phyloP scores from a whole-genome alignment of 208 protist genomes.

The Leishmania martiniquensis region DNA sequence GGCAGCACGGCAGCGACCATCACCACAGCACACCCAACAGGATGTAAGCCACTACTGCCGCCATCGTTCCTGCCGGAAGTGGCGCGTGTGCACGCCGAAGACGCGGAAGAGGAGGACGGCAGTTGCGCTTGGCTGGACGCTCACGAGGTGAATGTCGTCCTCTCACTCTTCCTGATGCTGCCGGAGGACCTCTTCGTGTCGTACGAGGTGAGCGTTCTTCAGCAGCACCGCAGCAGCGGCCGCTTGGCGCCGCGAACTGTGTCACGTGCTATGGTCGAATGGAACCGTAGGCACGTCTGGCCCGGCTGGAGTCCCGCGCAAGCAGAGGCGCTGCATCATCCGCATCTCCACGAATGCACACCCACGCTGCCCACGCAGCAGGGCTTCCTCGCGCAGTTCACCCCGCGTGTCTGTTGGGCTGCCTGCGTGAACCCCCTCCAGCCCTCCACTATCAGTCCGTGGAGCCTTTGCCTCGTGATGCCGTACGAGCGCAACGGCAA shows the following conservation, averaged over 20 bases:
- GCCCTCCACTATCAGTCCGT: slow-evolving; percentile 19
- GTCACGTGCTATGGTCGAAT: slow-evolving; percentile 9
- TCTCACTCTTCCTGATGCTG: slow-evolving; percentile 63
- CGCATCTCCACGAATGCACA: not conserved
- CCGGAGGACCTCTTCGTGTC: slow-evolving; percentile 77
- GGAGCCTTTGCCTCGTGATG: slow-evolving; percentile 45
- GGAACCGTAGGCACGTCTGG: slow-evolving; percentile 20
- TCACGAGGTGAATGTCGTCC: slow-evolving; percentile 34
- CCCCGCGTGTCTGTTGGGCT: slow-evolving; percentile 32
- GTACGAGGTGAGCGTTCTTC: slow-evolving; percentile 53
- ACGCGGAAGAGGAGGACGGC: slow-evolving; percentile 3
- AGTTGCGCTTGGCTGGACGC: slow-evolving; percentile 30
- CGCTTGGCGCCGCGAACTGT: not conserved
- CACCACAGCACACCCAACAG: not conserved
- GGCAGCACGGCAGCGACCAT: not conserved
- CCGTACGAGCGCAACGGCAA: slow-evolving; percentile 34
- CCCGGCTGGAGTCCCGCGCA: not conserved
- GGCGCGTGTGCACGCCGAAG: not conserved
- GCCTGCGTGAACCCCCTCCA: slow-evolving; percentile 27
- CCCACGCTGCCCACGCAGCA: not conserved
- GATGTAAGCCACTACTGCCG: not conserved
- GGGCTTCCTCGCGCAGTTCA: not conserved
- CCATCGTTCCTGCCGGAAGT: not conserved
- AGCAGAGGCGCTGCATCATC: not conserved
- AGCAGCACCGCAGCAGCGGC: not conserved